Evolutionary conservation across 2,329 filamentous ascomycete genomes (phyloP), one percentile per base, ranked within the genome.

Genomic region (Dryadomyces quercivorus): DNA sequence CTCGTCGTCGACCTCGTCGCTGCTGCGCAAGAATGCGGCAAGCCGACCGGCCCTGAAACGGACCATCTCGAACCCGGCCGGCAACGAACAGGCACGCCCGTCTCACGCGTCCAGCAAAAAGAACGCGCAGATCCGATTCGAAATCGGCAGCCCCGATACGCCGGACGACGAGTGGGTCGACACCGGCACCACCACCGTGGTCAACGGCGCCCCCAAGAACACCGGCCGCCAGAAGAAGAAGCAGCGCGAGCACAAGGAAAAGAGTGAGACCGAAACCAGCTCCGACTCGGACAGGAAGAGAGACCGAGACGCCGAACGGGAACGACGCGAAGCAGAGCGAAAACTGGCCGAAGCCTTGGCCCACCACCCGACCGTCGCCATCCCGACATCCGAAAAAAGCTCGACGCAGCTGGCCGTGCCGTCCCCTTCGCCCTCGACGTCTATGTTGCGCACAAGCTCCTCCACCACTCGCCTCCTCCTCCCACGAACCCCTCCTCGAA

Each of bases 111-210:
- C 55, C n/a, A 54, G 47, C 40, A 61, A 60, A 21, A 58, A 56
- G 31, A 38, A 42, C 18, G 22, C 67, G 26, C 75, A 78, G 58
- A 81, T 84, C 36, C 81, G 82, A 62, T 85, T 85, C 61, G 80
- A 83, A 61, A 72, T 85, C 53, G 81, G 81, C 52, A 75, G 71
- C 47, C 66, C 66, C 45, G 66, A 66, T 36, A 67, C 70, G 45
- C 65, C 65, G 43, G 75, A 79, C 52, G 79, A 81, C 72, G 81
- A 81, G 69, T 85, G 82, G 82, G 78, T 84, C 45, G 82, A 85
- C 66, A 80, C 81, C 56, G 84, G 80, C 66, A 75, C 73, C 49
- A 82, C 78, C 55, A 81, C 74, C 72, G 13, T 76, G 71, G 34
- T 56, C 52, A 26, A 18, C 46, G 26, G 26, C 44, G 21, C 44